Base-by-base conservation (phyloP, 805 yeast species). In the Starmerella roubikii region DNA sequence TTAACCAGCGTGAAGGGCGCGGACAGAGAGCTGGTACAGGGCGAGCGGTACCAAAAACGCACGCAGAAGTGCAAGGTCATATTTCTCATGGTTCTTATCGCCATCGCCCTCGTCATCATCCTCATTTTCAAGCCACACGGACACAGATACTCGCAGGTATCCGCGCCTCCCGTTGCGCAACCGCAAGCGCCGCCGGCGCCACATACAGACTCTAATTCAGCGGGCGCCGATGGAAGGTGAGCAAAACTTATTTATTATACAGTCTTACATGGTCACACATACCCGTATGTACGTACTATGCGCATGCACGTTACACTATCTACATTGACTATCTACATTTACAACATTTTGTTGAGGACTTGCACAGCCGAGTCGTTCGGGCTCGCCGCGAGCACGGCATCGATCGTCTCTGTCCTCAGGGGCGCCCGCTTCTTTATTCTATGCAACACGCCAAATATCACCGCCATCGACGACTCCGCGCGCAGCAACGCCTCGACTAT, bases 51-150 rank as follows among this genome's bases (percentile, higher is more conserved):
- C 60, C 97, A 91, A 53, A 79, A 79, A 55, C 68, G 91, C 44
- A 82, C 94, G 2, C 83, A 84, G 42, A 91, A 86, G 58, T 91
- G 97, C 61, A 85, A 84, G 57, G 60, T 88, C 28, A 86, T 88
- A 11, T 66, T 88, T 29, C 67, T 88, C 35, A 59, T 91, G 43
- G 61, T 75, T 4, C 65, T 88, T 39, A 57, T 85, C 19, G 88
- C 84, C 18, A 61, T 84, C 25, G 76, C 81, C 3, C 62, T 84
- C 38, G 62, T 85, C 32, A 69, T 85, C 47, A 55, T 84, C 13
- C 72, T 86, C 3, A 59, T 85, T 47, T 67, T 82, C 42, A 79
- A 76, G 44, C 62, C 61, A 11, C 50, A 48, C 12, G 44, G 31
- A 30, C 30, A 34, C 9, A n/a, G n/a, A n/a, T n/a, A n/a, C n/a